Percentiles rank a stretch among this genome's conserved stretches.
phyloP scores from a whole-genome alignment of 2,329 filamentous ascomycete species.

The Venturiaceae sp. region DNA sequence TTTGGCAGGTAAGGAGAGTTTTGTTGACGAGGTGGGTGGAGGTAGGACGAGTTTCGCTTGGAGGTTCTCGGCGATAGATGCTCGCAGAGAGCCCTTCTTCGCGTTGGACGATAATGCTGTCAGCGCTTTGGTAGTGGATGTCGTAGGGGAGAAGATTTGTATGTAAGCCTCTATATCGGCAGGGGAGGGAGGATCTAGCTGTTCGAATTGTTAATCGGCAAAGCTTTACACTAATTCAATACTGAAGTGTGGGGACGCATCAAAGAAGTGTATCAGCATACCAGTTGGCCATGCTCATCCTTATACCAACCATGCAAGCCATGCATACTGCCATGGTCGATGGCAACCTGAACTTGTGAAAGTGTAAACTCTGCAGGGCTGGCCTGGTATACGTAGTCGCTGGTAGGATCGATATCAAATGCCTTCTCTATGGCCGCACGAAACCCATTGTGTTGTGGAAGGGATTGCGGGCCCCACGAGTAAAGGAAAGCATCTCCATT shows the following conservation, averaged over 20 bases:
- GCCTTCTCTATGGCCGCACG: constrained; percentile 34
- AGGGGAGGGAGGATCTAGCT: constrained; percentile 36
- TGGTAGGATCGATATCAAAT: constrained; percentile 35
- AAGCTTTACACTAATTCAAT: neutral
- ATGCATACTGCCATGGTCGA: constrained; percentile 34
- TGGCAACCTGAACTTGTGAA: constrained; percentile 37
- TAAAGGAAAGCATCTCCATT: constrained; percentile 35
- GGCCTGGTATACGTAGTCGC: constrained; percentile 42
- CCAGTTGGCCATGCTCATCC: constrained; percentile 28
- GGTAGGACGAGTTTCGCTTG: constrained; percentile 41
- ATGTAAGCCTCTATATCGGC: constrained; percentile 58
- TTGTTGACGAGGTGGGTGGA: constrained; percentile 19
- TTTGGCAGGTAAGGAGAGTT: constrained; percentile 16
- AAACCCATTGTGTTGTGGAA: constrained; percentile 33
- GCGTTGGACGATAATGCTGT: constrained; percentile 56
- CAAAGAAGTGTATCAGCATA: constrained; percentile 13
- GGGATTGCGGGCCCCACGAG: constrained; percentile 30
- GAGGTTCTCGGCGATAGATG: constrained; percentile 48
- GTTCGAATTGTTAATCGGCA: constrained; percentile 3
- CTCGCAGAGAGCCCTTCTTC: constrained; percentile 52
- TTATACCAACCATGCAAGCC: constrained; percentile 43
- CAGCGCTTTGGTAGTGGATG: constrained; percentile 51
- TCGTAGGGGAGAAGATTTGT: constrained; percentile 53
- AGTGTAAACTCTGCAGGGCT: constrained; percentile 38
- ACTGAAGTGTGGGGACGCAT: neutral